These are phyloP conservation scores for Mycena olivaceomarginata DNA, from an alignment of 768 basidiomycete genomes.

Conservation along the genomic window DNA sequence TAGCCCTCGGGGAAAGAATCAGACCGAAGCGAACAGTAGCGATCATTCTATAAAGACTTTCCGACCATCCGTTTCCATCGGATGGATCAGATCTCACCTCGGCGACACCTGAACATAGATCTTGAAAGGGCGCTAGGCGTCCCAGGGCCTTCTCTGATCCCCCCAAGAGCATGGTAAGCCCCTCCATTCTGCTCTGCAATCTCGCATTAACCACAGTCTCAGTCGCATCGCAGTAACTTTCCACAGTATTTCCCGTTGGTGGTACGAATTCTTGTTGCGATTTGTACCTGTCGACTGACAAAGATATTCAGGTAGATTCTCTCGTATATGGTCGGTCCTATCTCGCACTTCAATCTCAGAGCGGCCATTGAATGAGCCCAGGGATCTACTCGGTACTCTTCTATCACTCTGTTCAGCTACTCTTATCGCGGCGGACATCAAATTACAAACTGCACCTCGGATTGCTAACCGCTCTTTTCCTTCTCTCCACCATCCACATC, in stretches of 20 bases:
- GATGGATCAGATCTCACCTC: background rate
- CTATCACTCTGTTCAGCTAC: constrained; percentile 18
- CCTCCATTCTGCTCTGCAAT: background rate
- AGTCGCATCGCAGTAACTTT: background rate
- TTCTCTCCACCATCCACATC: constrained; percentile 37
- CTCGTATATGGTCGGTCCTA: background rate
- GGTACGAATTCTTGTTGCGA: background rate
- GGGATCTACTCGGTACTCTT: constrained; percentile 31
- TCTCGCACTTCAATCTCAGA: no score
- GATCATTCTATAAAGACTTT: background rate
- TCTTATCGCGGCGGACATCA: background rate
- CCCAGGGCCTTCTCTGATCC: background rate
- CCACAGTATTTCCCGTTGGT: constrained; percentile 1
- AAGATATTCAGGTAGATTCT: background rate
- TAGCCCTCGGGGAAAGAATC: background rate
- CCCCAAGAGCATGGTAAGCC: background rate
- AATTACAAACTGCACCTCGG: constrained; percentile 21
- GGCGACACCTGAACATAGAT: background rate
- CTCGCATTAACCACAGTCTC: background rate
- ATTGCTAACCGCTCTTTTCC: constrained; percentile 22
- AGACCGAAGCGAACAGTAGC: background rate
- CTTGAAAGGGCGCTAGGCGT: background rate
- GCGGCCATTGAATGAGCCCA: background rate
- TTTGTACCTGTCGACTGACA: background rate
- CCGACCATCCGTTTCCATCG: background rate